A percentile compares a stretch with the other conserved stretches of the same genome.
Evolutionary conservation across 148 eudicot species (phyloP).

Genomic region (Rhododendron ferrugineum): DNA sequence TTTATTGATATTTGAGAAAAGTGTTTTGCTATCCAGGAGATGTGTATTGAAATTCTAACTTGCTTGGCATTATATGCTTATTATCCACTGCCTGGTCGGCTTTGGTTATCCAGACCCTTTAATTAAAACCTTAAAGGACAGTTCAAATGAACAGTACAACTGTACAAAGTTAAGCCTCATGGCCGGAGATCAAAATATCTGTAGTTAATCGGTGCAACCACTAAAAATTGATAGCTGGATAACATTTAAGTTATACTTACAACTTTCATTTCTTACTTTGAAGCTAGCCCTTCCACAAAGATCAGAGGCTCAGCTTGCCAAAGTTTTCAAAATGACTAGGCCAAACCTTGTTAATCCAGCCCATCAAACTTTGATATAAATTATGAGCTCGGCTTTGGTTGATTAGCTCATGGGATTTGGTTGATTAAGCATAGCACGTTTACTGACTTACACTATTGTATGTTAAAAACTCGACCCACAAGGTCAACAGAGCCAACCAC

Average conservation of each 20-base stretch:
- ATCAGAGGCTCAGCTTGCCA: neutral
- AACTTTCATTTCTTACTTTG: neutral
- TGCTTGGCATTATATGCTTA: neutral
- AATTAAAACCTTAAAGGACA: neutral
- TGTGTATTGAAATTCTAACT: neutral
- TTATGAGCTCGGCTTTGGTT: neutral
- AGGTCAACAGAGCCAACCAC: neutral
- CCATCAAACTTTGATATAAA: neutral
- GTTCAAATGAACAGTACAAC: neutral
- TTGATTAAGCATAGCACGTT: neutral
- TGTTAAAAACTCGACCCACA: neutral
- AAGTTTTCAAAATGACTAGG: neutral
- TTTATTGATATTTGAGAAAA: no score
- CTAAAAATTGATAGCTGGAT: neutral
- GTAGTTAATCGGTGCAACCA: neutral
- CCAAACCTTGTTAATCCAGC: neutral
- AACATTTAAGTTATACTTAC: neutral
- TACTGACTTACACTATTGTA: neutral
- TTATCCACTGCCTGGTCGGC: neutral
- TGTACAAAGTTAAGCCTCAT: neutral
- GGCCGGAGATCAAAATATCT: neutral
- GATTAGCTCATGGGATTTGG: neutral
- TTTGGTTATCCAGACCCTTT: neutral
- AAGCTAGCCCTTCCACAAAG: neutral
- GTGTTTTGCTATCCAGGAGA: neutral